These are phyloP conservation scores for Actinomucor elegans DNA, from an alignment of 371 early-diverging fungal genomes.

Conservation along the genomic window DNA sequence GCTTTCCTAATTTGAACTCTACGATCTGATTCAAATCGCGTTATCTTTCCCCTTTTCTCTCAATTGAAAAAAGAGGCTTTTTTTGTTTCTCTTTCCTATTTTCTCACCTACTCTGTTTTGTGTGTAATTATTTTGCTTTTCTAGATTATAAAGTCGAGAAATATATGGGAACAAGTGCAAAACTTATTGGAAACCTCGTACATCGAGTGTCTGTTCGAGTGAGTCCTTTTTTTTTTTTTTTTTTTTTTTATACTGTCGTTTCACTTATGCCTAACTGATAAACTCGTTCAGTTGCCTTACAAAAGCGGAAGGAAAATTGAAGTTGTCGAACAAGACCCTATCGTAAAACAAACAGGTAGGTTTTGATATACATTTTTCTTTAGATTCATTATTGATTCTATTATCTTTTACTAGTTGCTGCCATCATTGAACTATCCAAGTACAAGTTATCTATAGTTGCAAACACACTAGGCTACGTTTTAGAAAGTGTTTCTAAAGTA, in stretches of 20 bases:
- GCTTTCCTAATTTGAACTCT: not conserved
- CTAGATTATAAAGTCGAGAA: not conserved
- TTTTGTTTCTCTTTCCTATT: not conserved
- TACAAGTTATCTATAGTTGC: conserved; percentile 59
- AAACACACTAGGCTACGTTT: conserved; percentile 54
- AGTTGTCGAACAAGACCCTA: conserved; percentile 63
- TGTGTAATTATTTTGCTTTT: not conserved
- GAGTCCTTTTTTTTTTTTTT: too few relatives aligned
- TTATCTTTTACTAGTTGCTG: conserved; percentile 44
- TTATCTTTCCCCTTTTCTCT: too few relatives aligned
- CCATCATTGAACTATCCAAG: conserved; percentile 65
- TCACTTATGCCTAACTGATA: too few relatives aligned
- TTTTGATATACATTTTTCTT: not conserved
- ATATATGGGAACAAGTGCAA: conserved; percentile 43
- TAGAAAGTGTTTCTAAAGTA: conserved; percentile 70
- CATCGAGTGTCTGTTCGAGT: conserved; percentile 55
- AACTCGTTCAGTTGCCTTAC: conserved; percentile 54
- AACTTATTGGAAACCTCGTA: conserved; percentile 51
- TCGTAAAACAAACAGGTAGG: conserved; percentile 63
- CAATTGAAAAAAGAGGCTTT: too few relatives aligned
- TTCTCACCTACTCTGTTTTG: not conserved
- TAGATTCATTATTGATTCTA: not conserved
- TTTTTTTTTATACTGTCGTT: too few relatives aligned
- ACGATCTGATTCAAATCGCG: not conserved
- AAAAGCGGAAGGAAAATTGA: conserved; percentile 58